These are phyloP conservation scores for Pisolithus tinctorius DNA, from an alignment of 768 basidiomycete genomes.

Conservation along the genomic window DNA sequence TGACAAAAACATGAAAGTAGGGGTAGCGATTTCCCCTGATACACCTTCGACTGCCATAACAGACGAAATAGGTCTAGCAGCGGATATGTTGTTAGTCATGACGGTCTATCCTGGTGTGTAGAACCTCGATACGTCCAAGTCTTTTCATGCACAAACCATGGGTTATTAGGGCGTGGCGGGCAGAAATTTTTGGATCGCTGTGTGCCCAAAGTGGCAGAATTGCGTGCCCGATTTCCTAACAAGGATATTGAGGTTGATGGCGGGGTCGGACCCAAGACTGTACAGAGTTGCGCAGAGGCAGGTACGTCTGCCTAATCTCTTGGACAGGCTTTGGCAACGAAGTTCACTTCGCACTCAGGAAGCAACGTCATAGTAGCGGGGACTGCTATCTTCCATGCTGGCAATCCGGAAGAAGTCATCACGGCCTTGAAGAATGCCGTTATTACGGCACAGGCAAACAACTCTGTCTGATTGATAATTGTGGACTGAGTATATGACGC, in stretches of 20 bases:
- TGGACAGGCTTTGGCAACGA: not conserved
- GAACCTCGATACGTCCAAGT: not conserved
- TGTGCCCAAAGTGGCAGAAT: slow-evolving; percentile 86
- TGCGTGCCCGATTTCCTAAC: slow-evolving; percentile 83
- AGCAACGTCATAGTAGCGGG: slow-evolving; percentile 99
- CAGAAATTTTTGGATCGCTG: slow-evolving; percentile 95
- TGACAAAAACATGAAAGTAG: slow-evolving; percentile 82
- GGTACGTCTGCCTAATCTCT: slow-evolving; percentile 39
- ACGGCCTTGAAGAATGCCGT: slow-evolving; percentile 61
- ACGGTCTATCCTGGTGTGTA: slow-evolving; percentile 84
- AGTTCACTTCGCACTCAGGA: slow-evolving; percentile 39
- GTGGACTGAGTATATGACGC: too few relatives aligned
- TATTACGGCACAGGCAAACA: slow-evolving; percentile 32
- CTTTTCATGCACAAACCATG: not conserved
- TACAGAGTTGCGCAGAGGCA: slow-evolving; percentile 83
- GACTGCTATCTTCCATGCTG: slow-evolving; percentile 85
- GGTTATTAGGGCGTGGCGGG: slow-evolving; percentile 69
- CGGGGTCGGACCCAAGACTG: slow-evolving; percentile 88
- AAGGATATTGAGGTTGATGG: slow-evolving; percentile 99
- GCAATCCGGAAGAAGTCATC: slow-evolving; percentile 77
- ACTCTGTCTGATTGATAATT: too few relatives aligned
- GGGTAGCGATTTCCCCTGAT: slow-evolving; percentile 94
- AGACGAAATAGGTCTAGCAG: slow-evolving; percentile 72
- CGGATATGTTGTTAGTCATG: slow-evolving; percentile 97
- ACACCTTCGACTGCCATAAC: slow-evolving; percentile 87